These are phyloP conservation scores for Platanthera guangdongensis DNA, from an alignment of 106 monocot species.

Conservation along the genomic window DNA sequence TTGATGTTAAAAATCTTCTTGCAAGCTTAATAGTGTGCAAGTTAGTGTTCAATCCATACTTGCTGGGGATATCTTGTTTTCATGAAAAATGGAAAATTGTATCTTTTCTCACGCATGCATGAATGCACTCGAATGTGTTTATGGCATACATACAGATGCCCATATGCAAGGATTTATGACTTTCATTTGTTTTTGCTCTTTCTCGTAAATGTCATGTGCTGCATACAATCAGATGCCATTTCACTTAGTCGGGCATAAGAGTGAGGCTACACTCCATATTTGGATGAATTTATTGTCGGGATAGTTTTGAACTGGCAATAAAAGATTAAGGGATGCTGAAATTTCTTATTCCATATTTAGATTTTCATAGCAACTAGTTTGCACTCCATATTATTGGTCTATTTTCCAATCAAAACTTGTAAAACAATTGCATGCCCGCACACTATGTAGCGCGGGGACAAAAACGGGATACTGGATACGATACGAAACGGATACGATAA, in stretches of 20 bases:
- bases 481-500: too few relatives aligned
- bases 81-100: neutral
- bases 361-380: neutral
- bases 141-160: neutral
- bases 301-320: neutral
- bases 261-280: neutral
- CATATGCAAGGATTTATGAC: neutral
- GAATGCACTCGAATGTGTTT: neutral
- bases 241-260: neutral
- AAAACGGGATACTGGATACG: too few relatives aligned
- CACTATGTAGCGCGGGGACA: too few relatives aligned
- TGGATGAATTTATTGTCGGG: neutral
- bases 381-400: neutral
- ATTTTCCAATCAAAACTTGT: neutral
- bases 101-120: neutral
- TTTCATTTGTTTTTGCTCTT: neutral
- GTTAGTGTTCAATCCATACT: neutral
- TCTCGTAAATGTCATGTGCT: neutral
- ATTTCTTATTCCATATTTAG: neutral
- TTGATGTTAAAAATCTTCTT: neutral
- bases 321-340: neutral
- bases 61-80: neutral
- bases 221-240: neutral
- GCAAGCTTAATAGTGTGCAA: neutral
- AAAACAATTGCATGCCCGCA: neutral